These are phyloP conservation scores for Cordyceps cateniannulata DNA, from an alignment of 2,329 filamentous ascomycete species.

Conservation along the genomic window DNA sequence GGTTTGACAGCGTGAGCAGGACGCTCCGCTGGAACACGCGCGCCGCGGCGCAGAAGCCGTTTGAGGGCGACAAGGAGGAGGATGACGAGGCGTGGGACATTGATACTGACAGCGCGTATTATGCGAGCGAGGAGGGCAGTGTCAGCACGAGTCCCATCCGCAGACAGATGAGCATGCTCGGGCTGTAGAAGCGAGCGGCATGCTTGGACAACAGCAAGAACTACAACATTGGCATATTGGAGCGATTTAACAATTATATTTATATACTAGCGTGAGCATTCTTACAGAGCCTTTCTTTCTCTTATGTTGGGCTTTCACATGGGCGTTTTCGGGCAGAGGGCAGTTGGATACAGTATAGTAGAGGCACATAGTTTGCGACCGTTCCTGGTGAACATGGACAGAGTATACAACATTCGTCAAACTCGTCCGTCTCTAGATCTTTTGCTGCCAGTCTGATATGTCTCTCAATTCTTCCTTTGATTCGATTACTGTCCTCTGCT, in stretches of 20 bases:
- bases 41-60: conserved; percentile 86
- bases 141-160: conserved; percentile 60
- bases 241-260: background rate
- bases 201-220: background rate
- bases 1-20: conserved; percentile 92
- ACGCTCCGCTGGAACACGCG: conserved; percentile 94
- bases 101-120: conserved; percentile 73
- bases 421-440: background rate
- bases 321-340: background rate
- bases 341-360: background rate
- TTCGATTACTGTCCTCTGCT: background rate
- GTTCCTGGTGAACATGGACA: conserved; percentile 8
- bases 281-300: background rate
- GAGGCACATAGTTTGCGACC: background rate
- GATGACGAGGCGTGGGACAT: conserved; percentile 78
- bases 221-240: background rate
- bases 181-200: conserved; percentile 24
- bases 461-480: too few relatives aligned
- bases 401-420: background rate
- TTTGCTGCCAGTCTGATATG: background rate
- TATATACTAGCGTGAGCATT: background rate
- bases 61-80: conserved; percentile 49
- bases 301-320: background rate
- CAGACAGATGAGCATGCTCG: conserved; percentile 67
- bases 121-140: conserved; percentile 67